Conservation (phyloP, 108 stramenopile genomes). For the Cyclotella baltica region DNA sequence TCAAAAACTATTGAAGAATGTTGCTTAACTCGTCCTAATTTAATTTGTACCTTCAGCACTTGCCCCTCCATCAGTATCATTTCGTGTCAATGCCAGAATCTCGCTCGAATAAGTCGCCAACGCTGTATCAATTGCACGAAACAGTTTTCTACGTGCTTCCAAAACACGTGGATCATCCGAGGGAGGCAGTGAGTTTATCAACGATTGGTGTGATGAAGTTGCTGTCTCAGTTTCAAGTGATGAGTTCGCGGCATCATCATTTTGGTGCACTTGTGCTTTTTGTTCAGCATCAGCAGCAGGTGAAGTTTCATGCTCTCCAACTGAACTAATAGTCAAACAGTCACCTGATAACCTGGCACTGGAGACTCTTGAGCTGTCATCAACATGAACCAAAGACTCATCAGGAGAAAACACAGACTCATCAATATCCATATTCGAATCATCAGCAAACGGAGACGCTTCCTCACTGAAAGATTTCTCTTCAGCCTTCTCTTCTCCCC, state of each 20-base stretch:
- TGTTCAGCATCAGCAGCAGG: slow-evolving; percentile 2
- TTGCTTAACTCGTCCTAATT: no score
- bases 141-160: slow-evolving; percentile 37
- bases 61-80: background rate
- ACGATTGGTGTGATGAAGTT: background rate
- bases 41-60: background rate
- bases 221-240: background rate
- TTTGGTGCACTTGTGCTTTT: background rate
- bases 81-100: slow-evolving; percentile 37
- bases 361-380: background rate
- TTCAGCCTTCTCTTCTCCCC: background rate
- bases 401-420: slow-evolving; percentile 23
- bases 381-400: slow-evolving; percentile 1
- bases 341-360: background rate
- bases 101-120: slow-evolving; percentile 49
- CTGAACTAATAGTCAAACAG: background rate
- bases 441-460: slow-evolving; percentile 9
- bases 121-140: slow-evolving; percentile 40
- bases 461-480: background rate
- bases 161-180: slow-evolving; percentile 44
- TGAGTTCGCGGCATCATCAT: background rate
- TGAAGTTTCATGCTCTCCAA: background rate
- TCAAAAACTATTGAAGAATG: no score
- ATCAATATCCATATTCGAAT: slow-evolving; percentile 48
- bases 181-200: slow-evolving; percentile 13